phyloP scores from a whole-genome alignment of 1,284 basidiomycete species.

The Ganoderma meredithae region DNA sequence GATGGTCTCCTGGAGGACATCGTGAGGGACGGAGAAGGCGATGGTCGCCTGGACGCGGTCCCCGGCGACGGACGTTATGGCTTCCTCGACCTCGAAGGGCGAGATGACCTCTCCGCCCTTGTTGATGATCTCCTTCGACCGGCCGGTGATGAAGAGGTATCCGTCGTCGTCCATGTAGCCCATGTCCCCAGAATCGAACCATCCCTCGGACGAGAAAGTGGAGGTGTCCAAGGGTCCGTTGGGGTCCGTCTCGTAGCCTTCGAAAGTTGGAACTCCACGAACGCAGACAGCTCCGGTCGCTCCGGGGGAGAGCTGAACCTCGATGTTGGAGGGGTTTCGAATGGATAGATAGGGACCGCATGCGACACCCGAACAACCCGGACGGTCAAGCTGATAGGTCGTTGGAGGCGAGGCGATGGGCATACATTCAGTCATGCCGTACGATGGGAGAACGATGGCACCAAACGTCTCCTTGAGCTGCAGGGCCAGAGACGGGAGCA shows the following conservation, averaged over 20 bases:
- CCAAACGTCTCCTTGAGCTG: conserved; percentile 48
- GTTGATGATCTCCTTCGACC: conserved; percentile 69
- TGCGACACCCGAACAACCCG: conserved; percentile 54
- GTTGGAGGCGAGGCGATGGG: conserved; percentile 55
- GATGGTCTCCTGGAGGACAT: conserved; percentile 54
- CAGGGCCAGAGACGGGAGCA: conserved; percentile 52
- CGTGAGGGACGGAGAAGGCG: conserved; percentile 53
- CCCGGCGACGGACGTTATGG: conserved; percentile 50
- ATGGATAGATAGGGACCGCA: conserved; percentile 58
- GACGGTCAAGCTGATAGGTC: conserved; percentile 52
- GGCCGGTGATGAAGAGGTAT: conserved; percentile 65
- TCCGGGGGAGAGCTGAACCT: conserved; percentile 45
- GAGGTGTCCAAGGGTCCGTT: conserved; percentile 50
- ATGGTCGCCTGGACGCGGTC: conserved; percentile 50
- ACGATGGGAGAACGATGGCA: conserved; percentile 52
- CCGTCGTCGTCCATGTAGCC: conserved; percentile 68
- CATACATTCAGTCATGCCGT: conserved; percentile 61
- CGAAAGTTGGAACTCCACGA: conserved; percentile 54
- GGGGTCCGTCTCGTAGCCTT: conserved; percentile 50
- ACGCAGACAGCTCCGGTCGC: conserved; percentile 53
- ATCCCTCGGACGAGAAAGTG: conserved; percentile 53
- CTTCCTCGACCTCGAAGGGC: conserved; percentile 67
- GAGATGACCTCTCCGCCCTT: conserved; percentile 74
- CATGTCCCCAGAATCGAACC: conserved; percentile 71
- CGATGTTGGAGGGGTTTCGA: conserved; percentile 47